Base-by-base conservation (phyloP, 345 rosid species). In the Citrus australasica region DNA sequence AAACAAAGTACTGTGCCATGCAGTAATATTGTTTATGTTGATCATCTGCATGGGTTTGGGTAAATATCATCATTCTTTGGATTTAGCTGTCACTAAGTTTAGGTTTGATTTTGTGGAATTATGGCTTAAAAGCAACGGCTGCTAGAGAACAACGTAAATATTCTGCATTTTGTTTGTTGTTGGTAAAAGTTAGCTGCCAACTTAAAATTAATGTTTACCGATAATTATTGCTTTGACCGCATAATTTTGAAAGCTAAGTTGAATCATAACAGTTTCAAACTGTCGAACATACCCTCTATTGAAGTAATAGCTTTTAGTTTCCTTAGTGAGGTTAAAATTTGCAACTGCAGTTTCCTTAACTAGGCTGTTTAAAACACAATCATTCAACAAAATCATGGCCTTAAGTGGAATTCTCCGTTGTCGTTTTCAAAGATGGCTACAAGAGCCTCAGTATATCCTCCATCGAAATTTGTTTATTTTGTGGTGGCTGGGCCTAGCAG, bases 301-400 rank as follows among this genome's bases (percentile, higher is more conserved):
- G 58, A 53, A 53, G 58, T 17, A 4, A 14, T 51, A 63, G 4
- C 25, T 37, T 66, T 66, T 66, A 35, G 48, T 62, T 75, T 75
- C 48, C 78, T 64, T 80, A 74, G 37, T 71, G 56, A 30, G 79
- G 79, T 35, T 60, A 35, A 66, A 75, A 64, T 19, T 35, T 22
- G 69, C 37, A 10, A 22, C 76, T 21, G 53, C 61, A 35, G 48
- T 68, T 74, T 80, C 81, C 83, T 64, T 80, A 74, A 48, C 75
- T 55, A 30, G 79, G 79, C 68, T 37, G 78, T 56, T 65, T 6
- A n/a, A 16, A 74, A 60, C 63, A 25, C 79, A 76, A 67, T 67
- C 65, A 55, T 76, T 76, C 66, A 56, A 37, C 37, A 28, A 21
- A 13, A 24, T 33, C 3, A 73, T 73, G 16, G 77, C 35, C 13